A percentile compares a stretch with the other conserved stretches of the same genome.
Evolutionary conservation across 1,139 yeast species (phyloP).

Genomic region (Saccharomycopsis crataegensis): DNA sequence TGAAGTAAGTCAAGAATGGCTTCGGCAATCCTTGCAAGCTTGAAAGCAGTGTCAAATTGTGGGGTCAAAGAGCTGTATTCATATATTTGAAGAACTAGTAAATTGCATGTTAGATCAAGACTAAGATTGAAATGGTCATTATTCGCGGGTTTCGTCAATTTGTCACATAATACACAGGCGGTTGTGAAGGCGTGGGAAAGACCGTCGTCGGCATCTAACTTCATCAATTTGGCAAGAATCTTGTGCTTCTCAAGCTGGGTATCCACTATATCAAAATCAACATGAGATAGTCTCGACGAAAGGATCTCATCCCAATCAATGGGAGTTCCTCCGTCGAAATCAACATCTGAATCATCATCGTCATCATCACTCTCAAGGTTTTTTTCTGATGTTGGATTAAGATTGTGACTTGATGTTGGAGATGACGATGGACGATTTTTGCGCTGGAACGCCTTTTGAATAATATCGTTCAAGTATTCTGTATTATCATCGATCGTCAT

Average conservation of each 20-base stretch:
- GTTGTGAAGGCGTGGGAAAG: not conserved
- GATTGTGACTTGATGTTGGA: not conserved
- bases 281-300: conserved; percentile 6
- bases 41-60: conserved; percentile 20
- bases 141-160: conserved; percentile 18
- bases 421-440: not conserved
- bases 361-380: not conserved
- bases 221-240: conserved; percentile 4
- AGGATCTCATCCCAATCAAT: conserved; percentile 15
- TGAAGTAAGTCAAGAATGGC: conserved; percentile 4
- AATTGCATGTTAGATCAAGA: conserved; percentile 11
- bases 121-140: conserved; percentile 18
- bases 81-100: conserved; percentile 24
- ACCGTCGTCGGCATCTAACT: not conserved
- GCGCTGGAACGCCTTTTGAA: not conserved
- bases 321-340: conserved; percentile 4
- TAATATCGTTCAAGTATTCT: not conserved
- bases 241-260: conserved; percentile 9
- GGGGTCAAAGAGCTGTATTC: conserved; percentile 21
- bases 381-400: not conserved
- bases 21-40: conserved; percentile 12
- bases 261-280: conserved; percentile 15
- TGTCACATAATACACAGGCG: conserved; percentile 16
- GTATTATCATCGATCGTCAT: too few relatives aligned
- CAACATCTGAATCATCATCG: conserved; percentile 3